Evolutionary conservation across 805 yeast genomes (phyloP).

Genomic region (Saturnispora hagleri): DNA sequence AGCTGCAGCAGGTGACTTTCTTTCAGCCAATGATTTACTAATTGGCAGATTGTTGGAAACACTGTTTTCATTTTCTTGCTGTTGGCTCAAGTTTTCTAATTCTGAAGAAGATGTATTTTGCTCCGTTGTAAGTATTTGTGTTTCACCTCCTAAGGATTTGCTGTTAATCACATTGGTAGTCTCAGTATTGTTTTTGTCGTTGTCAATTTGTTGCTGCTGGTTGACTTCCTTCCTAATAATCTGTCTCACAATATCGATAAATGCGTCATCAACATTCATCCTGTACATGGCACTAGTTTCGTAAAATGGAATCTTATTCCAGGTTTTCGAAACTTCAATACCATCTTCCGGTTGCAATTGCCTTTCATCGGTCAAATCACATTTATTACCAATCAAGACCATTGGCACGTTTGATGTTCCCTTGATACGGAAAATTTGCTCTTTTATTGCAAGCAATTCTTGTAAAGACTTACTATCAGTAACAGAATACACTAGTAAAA

Average conservation of each 20-base stretch:
- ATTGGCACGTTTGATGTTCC: slow-evolving; percentile 72
- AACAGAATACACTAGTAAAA: slow-evolving; percentile 48
- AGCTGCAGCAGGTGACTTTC: not conserved
- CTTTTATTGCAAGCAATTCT: slow-evolving; percentile 70
- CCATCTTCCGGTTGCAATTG: slow-evolving; percentile 77
- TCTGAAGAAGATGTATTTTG: not conserved
- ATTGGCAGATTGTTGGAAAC: not conserved
- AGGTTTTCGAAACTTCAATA: slow-evolving; percentile 66
- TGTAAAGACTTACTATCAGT: slow-evolving; percentile 58
- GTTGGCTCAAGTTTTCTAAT: not conserved
- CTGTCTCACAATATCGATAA: slow-evolving; percentile 80
- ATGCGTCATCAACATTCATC: slow-evolving; percentile 85
- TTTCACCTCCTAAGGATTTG: not conserved
- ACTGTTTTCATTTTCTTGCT: not conserved
- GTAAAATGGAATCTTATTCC: slow-evolving; percentile 89
- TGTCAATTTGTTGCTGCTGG: slow-evolving; percentile 13
- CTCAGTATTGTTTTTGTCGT: not conserved
- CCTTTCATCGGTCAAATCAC: slow-evolving; percentile 71
- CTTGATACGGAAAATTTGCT: slow-evolving; percentile 78
- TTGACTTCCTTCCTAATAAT: slow-evolving; percentile 67
- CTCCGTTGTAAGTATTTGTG: not conserved
- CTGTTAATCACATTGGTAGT: not conserved
- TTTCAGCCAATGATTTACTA: not conserved
- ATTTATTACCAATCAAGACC: slow-evolving; percentile 86
- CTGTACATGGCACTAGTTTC: slow-evolving; percentile 90